Evolutionary conservation across 2,329 filamentous ascomycete genomes (phyloP).

Genomic region (Diaporthe velutina): DNA sequence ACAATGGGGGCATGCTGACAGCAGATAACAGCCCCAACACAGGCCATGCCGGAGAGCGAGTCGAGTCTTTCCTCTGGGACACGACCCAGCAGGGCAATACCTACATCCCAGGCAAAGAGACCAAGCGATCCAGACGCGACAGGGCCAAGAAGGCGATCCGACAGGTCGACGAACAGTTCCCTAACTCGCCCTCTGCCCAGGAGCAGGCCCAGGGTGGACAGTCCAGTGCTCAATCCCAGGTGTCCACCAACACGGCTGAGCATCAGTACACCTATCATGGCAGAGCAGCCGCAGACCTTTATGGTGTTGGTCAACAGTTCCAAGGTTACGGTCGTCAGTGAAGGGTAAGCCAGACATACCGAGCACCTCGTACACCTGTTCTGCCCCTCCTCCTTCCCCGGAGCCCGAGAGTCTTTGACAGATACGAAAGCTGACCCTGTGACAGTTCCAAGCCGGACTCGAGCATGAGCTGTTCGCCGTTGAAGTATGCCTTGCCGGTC

Average conservation of each 20-base stretch:
- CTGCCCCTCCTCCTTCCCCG: neutral
- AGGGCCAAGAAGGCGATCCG: neutral
- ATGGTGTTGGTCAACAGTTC: neutral
- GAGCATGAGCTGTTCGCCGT: too few species aligned
- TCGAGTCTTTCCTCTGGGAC: neutral
- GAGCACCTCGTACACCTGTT: neutral
- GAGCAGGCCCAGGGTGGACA: neutral
- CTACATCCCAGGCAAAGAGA: neutral
- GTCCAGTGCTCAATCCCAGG: neutral
- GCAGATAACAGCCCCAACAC: neutral
- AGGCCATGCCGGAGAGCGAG: neutral
- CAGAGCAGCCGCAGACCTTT: neutral
- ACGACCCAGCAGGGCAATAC: neutral
- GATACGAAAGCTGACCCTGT: neutral
- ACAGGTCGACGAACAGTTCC: neutral
- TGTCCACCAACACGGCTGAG: neutral
- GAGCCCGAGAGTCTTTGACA: neutral
- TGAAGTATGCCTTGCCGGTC: too few species aligned
- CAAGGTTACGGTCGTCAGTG: neutral
- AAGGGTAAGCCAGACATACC: neutral
- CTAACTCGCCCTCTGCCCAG: neutral
- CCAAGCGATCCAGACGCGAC: neutral
- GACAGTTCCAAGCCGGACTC: neutral
- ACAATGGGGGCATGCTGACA: too few species aligned
- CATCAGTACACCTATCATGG: neutral